Evolutionary conservation across 2,329 filamentous ascomycete genomes (phyloP).

Genomic region (Boeremia lycopersici): DNA sequence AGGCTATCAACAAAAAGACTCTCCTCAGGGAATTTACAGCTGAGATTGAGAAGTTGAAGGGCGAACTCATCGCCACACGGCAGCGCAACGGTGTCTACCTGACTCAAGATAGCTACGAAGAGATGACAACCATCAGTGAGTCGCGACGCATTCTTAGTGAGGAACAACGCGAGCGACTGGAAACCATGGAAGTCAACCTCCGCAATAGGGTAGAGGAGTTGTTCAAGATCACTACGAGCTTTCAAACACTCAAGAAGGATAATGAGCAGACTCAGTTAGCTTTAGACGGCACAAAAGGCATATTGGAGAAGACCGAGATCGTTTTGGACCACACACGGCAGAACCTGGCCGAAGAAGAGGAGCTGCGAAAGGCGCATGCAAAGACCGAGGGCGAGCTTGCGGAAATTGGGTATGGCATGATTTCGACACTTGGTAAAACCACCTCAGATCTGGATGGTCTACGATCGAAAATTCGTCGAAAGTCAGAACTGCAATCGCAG

Average conservation of each 20-base stretch:
- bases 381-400: constrained; percentile 80
- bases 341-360: constrained; percentile 77
- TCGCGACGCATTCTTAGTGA: constrained; percentile 89
- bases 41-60: constrained; percentile 94
- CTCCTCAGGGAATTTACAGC: constrained; percentile 85
- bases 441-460: constrained; percentile 81
- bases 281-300: constrained; percentile 78
- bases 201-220: constrained; percentile 94
- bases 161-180: constrained; percentile 89
- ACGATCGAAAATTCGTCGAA: constrained; percentile 83
- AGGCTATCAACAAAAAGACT: constrained; percentile 90
- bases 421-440: constrained; percentile 77
- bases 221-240: constrained; percentile 82
- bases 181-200: constrained; percentile 87
- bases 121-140: constrained; percentile 90
- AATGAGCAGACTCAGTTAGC: constrained; percentile 75
- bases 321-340: constrained; percentile 79
- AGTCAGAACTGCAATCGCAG: constrained; percentile 78
- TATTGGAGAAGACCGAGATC: constrained; percentile 86
- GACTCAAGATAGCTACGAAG: constrained; percentile 85
- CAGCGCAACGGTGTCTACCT: constrained; percentile 96
- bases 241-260: constrained; percentile 87
- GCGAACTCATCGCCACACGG: constrained; percentile 87
- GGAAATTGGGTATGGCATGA: constrained; percentile 73
- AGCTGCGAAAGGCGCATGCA: constrained; percentile 82